Percentiles rank a stretch among this genome's conserved stretches.
Conservation (phyloP, 768 basidiomycete species). For the Agaricus subrufescens region DNA sequence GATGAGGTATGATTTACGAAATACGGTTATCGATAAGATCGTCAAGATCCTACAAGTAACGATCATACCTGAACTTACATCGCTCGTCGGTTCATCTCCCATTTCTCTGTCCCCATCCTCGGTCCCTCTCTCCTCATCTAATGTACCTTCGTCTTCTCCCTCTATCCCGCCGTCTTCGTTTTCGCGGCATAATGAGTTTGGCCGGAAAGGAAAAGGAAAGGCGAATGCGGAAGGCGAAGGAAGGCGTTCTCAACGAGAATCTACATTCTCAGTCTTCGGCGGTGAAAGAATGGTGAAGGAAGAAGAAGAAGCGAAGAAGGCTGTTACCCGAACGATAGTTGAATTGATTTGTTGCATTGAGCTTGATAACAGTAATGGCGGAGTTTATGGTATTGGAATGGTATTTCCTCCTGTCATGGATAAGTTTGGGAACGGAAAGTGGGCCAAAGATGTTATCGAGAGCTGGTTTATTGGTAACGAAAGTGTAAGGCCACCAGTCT, state of each 20-base stretch:
- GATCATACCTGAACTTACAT: conserved; percentile 40
- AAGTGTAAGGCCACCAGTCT: too few species aligned
- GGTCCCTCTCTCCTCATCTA: too few species aligned
- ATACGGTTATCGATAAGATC: conserved; percentile 15
- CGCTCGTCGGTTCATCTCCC: neutral
- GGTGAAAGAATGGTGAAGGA: conserved; percentile 13
- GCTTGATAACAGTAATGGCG: conserved; percentile 6
- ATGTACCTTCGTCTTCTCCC: too few species aligned
- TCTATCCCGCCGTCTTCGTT: too few species aligned
- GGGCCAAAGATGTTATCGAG: conserved; percentile 15
- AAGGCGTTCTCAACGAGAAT: too few species aligned
- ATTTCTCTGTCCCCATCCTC: too few species aligned
- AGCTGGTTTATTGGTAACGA: conserved; percentile 17
- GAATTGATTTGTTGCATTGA: conserved; percentile 22
- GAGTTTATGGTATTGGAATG: neutral
- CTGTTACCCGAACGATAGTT: conserved; percentile 39
- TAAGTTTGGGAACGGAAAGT: conserved; percentile 11
- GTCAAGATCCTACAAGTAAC: conserved; percentile 36
- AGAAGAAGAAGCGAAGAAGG: conserved; percentile 28
- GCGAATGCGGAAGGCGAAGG: too few species aligned
- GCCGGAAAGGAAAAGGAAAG: too few species aligned
- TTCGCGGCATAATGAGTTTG: too few species aligned
- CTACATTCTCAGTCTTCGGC: neutral
- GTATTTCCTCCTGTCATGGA: too few species aligned
- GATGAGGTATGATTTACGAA: neutral